Evolutionary conservation across 352 stramenopile genomes (phyloP), one percentile per base, ranked within the genome.

Genomic region (Lagenidium sp.): DNA sequence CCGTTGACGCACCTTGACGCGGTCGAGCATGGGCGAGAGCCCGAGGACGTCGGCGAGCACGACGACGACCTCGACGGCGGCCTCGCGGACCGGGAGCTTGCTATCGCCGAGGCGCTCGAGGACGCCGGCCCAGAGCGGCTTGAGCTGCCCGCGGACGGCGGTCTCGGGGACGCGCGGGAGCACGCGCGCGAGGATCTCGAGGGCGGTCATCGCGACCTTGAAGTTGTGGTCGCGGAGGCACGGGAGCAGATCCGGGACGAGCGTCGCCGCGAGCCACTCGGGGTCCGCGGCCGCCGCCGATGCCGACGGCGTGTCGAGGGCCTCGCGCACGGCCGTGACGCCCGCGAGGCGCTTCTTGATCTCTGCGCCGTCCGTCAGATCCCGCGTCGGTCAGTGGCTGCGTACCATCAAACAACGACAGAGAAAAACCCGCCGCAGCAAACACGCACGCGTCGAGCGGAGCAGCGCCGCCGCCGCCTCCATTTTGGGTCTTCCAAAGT

Each of bases 211-310:
- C 20, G 77, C 63, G 23, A 93, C 69, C 52, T 93, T 93, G 22
- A 78, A 82, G 61, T 93, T 93, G 61, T 91, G 71, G 47, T 91
- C 81, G 35, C 69, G 62, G 39, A 93, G 57, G 54, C 76, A 89
- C n/a, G 63, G 62, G 41, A 88, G 42, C 1, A 88, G 62, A 20
- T 75, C 63, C 18, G 72, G 51, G 0, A 90, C 42, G 5, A 90
- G 45, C 20, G 53, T 36, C 26, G 59, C 48, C 32, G 44, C 32
- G n/a, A 52, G 39, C 21, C 24, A 37, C 3, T 60, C 59, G 0
- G 59, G 43, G 16, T 71, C 39, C 2, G 43, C 36, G 2, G n/a
- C n/a, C n/a, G n/a, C n/a, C n/a, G n/a, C n/a, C n/a, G n/a, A n/a
- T n/a, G n/a, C n/a, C n/a, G n/a, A n/a, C n/a, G n/a, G n/a, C n/a